These are phyloP conservation scores for Phascolomyces articulosus DNA, from an alignment of 371 early-diverging fungal species.

Conservation along the genomic window DNA sequence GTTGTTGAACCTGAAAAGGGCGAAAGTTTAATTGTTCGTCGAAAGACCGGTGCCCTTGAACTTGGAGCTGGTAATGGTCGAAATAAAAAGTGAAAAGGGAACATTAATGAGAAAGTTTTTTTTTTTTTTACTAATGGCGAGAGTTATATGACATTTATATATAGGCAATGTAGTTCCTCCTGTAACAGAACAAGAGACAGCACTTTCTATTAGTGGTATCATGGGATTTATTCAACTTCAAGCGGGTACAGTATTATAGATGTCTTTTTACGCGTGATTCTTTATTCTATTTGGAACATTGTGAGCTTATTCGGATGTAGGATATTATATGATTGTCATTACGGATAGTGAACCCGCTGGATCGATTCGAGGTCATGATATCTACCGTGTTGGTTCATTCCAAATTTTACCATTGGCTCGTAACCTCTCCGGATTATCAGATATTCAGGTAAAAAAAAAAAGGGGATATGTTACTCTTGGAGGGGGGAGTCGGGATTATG, in stretches of 20 bases:
- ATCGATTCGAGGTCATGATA: slow-evolving; percentile 62
- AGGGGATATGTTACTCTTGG: background rate
- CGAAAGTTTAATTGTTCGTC: slow-evolving; percentile 18
- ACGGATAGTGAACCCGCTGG: slow-evolving; percentile 78
- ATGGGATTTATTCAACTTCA: slow-evolving; percentile 31
- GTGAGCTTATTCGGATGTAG: slow-evolving; percentile 15
- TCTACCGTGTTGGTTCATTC: slow-evolving; percentile 77
- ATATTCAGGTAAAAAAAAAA: slow-evolving; percentile 12
- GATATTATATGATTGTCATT: slow-evolving; percentile 70
- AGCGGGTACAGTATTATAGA: slow-evolving; percentile 17
- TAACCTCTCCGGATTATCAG: slow-evolving; percentile 31
- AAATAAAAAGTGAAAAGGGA: background rate
- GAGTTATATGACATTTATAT: background rate
- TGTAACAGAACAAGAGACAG: slow-evolving; percentile 20
- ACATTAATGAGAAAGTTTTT: background rate
- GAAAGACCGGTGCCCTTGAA: slow-evolving; percentile 34
- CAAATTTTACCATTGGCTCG: slow-evolving; percentile 72
- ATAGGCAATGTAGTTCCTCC: slow-evolving; percentile 26
- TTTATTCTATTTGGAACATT: background rate
- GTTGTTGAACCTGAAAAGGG: slow-evolving; percentile 22
- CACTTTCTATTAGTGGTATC: slow-evolving; percentile 24
- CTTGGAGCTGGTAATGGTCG: slow-evolving; percentile 27
- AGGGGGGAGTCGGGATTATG: no score
- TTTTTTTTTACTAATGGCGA: no score
- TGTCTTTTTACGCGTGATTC: background rate